These are phyloP conservation scores for Gamarada debralockiae DNA, from an alignment of 495 filamentous ascomycete genomes.

Conservation along the genomic window DNA sequence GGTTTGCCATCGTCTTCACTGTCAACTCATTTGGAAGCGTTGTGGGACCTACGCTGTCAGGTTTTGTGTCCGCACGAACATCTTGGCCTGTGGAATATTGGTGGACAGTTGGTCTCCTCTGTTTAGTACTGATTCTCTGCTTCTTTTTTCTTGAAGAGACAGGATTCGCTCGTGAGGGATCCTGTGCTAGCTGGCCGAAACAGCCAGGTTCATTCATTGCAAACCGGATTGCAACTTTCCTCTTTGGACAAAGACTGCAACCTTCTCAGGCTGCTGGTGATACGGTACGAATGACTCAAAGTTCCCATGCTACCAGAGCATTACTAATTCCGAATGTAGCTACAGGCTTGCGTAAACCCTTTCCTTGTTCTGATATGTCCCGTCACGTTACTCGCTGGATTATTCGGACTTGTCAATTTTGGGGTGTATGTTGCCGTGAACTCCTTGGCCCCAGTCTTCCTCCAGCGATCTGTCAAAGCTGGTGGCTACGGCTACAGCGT, in stretches of 20 bases:
- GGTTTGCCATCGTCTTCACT: conserved; percentile 39
- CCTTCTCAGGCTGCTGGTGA: background rate
- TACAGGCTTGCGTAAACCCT: too few species aligned
- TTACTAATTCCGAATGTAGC: too few species aligned
- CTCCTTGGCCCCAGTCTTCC: background rate
- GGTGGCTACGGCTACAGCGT: background rate
- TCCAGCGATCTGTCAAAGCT: background rate
- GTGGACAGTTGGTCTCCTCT: conserved; percentile 1
- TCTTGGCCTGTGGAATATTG: background rate
- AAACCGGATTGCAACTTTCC: too few species aligned
- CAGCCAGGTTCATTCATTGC: background rate
- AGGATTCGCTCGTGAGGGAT: background rate
- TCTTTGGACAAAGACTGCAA: too few species aligned
- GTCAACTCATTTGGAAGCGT: conserved; percentile 35
- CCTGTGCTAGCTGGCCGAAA: too few species aligned
- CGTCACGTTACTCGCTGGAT: background rate
- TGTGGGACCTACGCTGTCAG: background rate
- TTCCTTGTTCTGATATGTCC: background rate
- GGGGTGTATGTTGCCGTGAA: background rate
- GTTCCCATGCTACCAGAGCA: background rate
- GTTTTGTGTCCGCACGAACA: background rate
- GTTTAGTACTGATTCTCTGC: background rate
- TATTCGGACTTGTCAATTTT: background rate
- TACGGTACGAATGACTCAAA: background rate
- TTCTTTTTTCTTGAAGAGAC: background rate